Conservation (phyloP, 805 yeast genomes). For the Candida gorgasii region DNA sequence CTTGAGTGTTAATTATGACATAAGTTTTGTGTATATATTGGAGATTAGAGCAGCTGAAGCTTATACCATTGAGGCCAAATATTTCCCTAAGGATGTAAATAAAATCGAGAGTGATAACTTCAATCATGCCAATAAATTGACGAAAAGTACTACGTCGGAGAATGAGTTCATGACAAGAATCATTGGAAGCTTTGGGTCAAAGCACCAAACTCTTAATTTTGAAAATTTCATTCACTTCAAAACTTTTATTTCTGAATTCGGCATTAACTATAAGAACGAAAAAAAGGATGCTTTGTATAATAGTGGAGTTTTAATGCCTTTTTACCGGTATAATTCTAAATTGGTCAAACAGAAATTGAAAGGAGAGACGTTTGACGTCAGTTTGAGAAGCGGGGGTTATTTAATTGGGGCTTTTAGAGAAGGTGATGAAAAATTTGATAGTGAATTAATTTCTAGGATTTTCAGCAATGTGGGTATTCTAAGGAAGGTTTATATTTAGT, state of each 20-base stretch:
- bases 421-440: slow-evolving; percentile 23
- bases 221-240: slow-evolving; percentile 43
- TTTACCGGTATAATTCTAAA: slow-evolving; percentile 44
- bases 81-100: slow-evolving; percentile 44
- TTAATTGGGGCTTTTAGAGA: slow-evolving; percentile 48
- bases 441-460: slow-evolving; percentile 43
- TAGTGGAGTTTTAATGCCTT: slow-evolving; percentile 56
- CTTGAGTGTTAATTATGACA: slow-evolving; percentile 31
- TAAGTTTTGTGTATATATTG: slow-evolving; percentile 50
- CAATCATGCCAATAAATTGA: slow-evolving; percentile 37
- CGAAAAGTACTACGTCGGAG: slow-evolving; percentile 27
- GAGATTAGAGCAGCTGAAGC: slow-evolving; percentile 53
- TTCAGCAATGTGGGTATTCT: slow-evolving; percentile 48
- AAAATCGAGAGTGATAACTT: slow-evolving; percentile 48
- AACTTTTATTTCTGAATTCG: slow-evolving; percentile 54
- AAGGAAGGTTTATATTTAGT: slow-evolving; percentile 31
- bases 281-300: slow-evolving; percentile 34
- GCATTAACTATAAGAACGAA: slow-evolving; percentile 42
- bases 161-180: slow-evolving; percentile 46
- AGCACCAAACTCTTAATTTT: slow-evolving; percentile 23
- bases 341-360: slow-evolving; percentile 33
- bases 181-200: slow-evolving; percentile 43
- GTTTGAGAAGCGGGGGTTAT: slow-evolving; percentile 53
- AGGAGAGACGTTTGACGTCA: slow-evolving; percentile 39
- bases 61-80: slow-evolving; percentile 40